A percentile compares a stretch with the other conserved stretches of the same genome.
These are phyloP conservation scores for Inosperma sp. DNA, from an alignment of 768 basidiomycete genomes.

Conservation along the genomic window DNA sequence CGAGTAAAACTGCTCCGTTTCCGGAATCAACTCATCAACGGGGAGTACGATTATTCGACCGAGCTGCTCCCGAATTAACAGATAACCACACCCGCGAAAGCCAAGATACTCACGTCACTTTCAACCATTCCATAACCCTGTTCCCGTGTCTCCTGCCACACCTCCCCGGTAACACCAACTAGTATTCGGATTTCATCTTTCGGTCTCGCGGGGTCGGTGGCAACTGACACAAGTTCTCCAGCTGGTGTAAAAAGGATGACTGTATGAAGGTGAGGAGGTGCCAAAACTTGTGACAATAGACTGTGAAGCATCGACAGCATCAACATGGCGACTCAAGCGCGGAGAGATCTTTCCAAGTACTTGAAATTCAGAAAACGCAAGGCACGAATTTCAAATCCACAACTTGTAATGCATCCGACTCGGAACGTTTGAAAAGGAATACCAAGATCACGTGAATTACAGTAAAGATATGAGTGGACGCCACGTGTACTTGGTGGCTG, in stretches of 20 bases:
- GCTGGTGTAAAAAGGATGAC: slow-evolving; percentile 65
- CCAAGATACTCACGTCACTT: slow-evolving; percentile 53
- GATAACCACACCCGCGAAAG: background rate
- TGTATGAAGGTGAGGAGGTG: slow-evolving; percentile 60
- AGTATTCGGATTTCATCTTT: slow-evolving; percentile 74
- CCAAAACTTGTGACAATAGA: slow-evolving; percentile 58
- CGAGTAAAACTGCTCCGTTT: slow-evolving; percentile 20
- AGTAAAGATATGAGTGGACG: too few relatives aligned
- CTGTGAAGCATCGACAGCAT: slow-evolving; percentile 63
- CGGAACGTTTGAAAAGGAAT: background rate
- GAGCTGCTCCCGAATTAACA: slow-evolving; percentile 39
- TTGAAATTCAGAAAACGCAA: background rate
- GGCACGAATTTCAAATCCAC: background rate
- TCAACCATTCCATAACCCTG: slow-evolving; percentile 70
- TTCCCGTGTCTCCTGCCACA: slow-evolving; percentile 72
- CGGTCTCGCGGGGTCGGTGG: slow-evolving; percentile 47
- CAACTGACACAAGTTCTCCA: slow-evolving; percentile 70
- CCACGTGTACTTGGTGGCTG: too few relatives aligned
- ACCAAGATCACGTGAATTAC: too few relatives aligned
- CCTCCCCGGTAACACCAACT: slow-evolving; percentile 66
- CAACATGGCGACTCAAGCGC: slow-evolving; percentile 47
- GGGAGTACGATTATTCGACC: slow-evolving; percentile 69
- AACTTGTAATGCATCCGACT: background rate
- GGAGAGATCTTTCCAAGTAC: background rate
- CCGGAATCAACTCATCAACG: slow-evolving; percentile 39